Evolutionary conservation across 2,329 filamentous ascomycete genomes (phyloP).

Genomic region (Cladosporium sp.): DNA sequence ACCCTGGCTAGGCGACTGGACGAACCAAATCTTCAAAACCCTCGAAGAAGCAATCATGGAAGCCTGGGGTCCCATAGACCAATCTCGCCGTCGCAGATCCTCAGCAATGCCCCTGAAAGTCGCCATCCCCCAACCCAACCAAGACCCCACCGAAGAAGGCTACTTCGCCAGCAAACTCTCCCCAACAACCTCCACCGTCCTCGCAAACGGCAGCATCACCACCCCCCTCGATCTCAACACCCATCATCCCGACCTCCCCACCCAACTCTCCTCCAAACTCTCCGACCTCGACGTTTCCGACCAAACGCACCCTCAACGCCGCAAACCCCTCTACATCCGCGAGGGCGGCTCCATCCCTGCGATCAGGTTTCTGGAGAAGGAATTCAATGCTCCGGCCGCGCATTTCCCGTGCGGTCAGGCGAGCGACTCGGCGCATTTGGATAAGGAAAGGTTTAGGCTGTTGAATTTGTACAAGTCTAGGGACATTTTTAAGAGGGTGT

Average conservation of each 20-base stretch:
- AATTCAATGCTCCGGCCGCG: slow-evolving; percentile 84
- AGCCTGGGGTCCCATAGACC: slow-evolving; percentile 65
- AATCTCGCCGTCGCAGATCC: slow-evolving; percentile 21
- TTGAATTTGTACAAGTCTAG: slow-evolving; percentile 85
- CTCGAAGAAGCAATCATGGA: slow-evolving; percentile 79
- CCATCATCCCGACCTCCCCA: slow-evolving; percentile 24
- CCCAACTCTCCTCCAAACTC: slow-evolving; percentile 38
- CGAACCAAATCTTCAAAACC: slow-evolving; percentile 84
- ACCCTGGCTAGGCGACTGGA: slow-evolving; percentile 89
- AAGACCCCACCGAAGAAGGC: slow-evolving; percentile 1
- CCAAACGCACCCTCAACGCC: slow-evolving; percentile 18
- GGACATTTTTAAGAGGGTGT: slow-evolving; percentile 85
- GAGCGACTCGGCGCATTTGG: slow-evolving; percentile 87
- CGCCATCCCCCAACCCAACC: neutral
- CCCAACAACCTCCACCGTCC: slow-evolving; percentile 48
- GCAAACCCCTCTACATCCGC: slow-evolving; percentile 81
- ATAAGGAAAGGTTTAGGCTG: slow-evolving; percentile 87
- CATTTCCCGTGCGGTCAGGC: slow-evolving; percentile 93
- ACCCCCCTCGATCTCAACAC: slow-evolving; percentile 26
- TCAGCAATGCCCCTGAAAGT: slow-evolving; percentile 17
- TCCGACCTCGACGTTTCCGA: slow-evolving; percentile 32
- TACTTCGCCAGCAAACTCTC: slow-evolving; percentile 32
- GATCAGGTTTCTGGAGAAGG: slow-evolving; percentile 90
- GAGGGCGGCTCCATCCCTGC: slow-evolving; percentile 94
- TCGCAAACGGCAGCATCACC: slow-evolving; percentile 42